Percentiles rank a stretch among this genome's conserved stretches.
Conservation (phyloP, 2,329 filamentous ascomycete species). For the Hortaea werneckii region DNA sequence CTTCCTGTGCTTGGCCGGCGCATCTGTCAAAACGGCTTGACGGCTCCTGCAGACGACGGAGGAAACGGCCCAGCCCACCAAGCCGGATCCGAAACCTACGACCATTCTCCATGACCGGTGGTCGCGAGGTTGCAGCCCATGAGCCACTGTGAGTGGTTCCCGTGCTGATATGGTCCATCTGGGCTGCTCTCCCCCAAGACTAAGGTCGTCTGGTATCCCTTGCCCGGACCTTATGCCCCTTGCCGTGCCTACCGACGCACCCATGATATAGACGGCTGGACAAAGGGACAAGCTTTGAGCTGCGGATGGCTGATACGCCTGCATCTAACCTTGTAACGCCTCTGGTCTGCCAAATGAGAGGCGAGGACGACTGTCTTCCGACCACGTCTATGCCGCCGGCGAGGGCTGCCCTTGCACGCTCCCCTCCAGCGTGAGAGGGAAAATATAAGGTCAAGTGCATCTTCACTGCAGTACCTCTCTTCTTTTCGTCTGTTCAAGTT, state of each 20-base stretch:
- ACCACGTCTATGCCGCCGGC: background rate
- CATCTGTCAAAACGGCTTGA: background rate
- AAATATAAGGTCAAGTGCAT: background rate
- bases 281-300: background rate
- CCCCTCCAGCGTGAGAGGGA: background rate
- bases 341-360: slow-evolving; percentile 1
- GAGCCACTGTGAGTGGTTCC: too few relatives aligned
- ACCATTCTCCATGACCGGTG: too few relatives aligned
- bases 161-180: too few relatives aligned
- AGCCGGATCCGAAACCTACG: background rate
- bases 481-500: background rate
- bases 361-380: background rate
- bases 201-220: too few relatives aligned
- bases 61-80: background rate
- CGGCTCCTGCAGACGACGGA: background rate
- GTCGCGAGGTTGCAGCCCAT: too few relatives aligned
- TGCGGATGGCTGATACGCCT: slow-evolving; percentile 4
- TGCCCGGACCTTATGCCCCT: background rate
- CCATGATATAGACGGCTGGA: background rate
- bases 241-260: background rate
- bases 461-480: background rate
- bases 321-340: background rate
- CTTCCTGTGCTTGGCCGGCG: too few relatives aligned
- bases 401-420: background rate
- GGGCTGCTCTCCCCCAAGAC: too few relatives aligned